phyloP scores from a whole-genome alignment of 1,284 basidiomycete genomes.

The Tremellales sp. region DNA sequence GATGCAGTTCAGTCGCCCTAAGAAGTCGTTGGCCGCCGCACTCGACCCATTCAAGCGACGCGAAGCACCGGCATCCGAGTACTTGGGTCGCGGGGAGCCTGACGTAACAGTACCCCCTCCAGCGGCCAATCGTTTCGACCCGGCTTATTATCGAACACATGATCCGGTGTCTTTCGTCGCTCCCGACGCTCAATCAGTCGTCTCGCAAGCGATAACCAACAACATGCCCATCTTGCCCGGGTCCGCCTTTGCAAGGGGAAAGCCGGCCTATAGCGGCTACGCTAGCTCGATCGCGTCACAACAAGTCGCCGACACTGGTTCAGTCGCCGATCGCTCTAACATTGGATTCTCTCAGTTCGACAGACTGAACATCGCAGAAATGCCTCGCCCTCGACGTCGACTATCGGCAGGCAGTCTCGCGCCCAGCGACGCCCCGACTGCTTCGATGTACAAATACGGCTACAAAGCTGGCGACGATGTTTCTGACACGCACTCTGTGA shows the following conservation, averaged over 20 bases:
- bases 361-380: conserved; percentile 49
- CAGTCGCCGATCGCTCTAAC: conserved; percentile 11
- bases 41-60: conserved; percentile 88
- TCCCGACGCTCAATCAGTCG: conserved; percentile 86
- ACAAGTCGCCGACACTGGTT: conserved; percentile 61
- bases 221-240: conserved; percentile 78
- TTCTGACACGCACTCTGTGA: conserved; percentile 42
- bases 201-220: conserved; percentile 83
- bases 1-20: conserved; percentile 97
- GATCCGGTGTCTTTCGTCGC: conserved; percentile 92
- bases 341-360: conserved; percentile 80
- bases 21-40: conserved; percentile 74
- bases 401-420: conserved; percentile 71
- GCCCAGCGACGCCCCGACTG: conserved; percentile 39
- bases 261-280: conserved; percentile 67
- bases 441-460: conserved; percentile 42
- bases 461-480: conserved; percentile 48
- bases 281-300: conserved; percentile 88
- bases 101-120: conserved; percentile 36
- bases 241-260: conserved; percentile 50
- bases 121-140: conserved; percentile 84
- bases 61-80: conserved; percentile 67
- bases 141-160: conserved; percentile 91
- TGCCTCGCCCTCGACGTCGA: conserved; percentile 45
- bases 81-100: conserved; percentile 38